Conservation (phyloP, 2,329 filamentous ascomycete species). For the Fusarium tjaetaba region DNA sequence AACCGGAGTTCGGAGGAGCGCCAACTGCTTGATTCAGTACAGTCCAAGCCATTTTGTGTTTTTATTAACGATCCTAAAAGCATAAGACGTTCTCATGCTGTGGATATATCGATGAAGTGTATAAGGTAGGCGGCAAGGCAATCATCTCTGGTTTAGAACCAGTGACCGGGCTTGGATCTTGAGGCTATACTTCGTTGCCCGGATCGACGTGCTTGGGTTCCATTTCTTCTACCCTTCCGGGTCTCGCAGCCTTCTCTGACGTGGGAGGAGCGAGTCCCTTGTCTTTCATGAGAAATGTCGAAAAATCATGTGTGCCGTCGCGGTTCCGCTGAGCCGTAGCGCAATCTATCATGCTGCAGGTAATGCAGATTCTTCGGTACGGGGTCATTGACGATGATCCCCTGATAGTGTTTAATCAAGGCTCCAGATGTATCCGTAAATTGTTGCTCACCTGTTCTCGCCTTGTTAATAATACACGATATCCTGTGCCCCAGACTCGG, state of each 20-base stretch:
- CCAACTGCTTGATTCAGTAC: constrained; percentile 28
- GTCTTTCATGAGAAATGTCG: constrained; percentile 5
- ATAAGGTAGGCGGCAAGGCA: not conserved
- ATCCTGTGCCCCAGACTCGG: constrained; percentile 32
- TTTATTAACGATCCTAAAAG: constrained; percentile 12
- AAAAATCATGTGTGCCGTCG: constrained; percentile 22
- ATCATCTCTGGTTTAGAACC: not conserved
- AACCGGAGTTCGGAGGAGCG: constrained; percentile 41
- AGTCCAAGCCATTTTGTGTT: constrained; percentile 13
- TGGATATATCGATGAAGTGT: not conserved
- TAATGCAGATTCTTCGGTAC: not conserved
- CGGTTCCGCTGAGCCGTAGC: constrained; percentile 44
- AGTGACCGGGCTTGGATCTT: not conserved
- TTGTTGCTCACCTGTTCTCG: constrained; percentile 14
- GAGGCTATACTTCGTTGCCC: constrained; percentile 7
- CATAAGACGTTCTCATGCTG: constrained; percentile 1
- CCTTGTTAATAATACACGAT: not conserved
- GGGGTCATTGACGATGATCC: not conserved
- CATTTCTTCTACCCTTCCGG: constrained; percentile 5
- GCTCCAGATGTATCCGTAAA: not conserved
- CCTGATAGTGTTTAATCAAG: not conserved
- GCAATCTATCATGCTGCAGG: constrained; percentile 14
- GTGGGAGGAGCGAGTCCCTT: constrained; percentile 11
- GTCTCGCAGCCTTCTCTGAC: constrained; percentile 17
- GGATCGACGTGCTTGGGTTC: constrained; percentile 2